Percentiles rank a stretch among this genome's conserved stretches.
Conservation (phyloP, 2,329 filamentous ascomycete species). For the Sporothrix mexicana region DNA sequence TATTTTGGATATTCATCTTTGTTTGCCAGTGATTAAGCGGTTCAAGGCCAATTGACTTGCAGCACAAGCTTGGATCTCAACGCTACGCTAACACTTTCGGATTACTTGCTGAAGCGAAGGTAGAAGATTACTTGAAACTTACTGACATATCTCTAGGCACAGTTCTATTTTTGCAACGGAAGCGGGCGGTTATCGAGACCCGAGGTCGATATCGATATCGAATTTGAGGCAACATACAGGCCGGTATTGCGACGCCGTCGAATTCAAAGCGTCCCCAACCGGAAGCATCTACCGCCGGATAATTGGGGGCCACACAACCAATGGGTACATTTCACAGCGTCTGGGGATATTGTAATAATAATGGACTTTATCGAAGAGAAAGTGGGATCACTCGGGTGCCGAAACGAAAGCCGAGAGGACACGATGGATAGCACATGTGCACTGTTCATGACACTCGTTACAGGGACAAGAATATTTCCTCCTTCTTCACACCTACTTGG, state of each 20-base stretch:
- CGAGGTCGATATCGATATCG: neutral
- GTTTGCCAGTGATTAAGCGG: no score
- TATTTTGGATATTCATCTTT: no score
- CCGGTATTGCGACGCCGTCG: constrained; percentile 8
- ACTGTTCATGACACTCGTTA: neutral
- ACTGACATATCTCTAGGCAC: no score
- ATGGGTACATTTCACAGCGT: neutral
- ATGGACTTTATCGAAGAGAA: neutral
- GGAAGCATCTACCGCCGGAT: constrained; percentile 28
- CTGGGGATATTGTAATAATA: neutral
- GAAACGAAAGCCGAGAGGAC: neutral
- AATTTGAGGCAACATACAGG: neutral
- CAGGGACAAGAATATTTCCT: neutral
- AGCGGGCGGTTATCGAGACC: neutral
- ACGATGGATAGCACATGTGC: neutral
- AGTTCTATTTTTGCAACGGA: constrained; percentile 7
- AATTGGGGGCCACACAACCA: neutral
- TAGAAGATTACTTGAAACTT: no score
- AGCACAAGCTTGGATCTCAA: no score
- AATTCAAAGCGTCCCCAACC: neutral
- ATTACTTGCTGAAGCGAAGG: no score
- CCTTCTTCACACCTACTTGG: neutral
- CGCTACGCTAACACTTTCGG: no score
- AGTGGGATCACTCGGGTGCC: neutral
- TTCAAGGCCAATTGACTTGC: no score